A percentile compares a stretch with the other conserved stretches of the same genome.
These are phyloP conservation scores for Pseudocercospora cruenta DNA, from an alignment of 2,329 filamentous ascomycete species.

Conservation along the genomic window DNA sequence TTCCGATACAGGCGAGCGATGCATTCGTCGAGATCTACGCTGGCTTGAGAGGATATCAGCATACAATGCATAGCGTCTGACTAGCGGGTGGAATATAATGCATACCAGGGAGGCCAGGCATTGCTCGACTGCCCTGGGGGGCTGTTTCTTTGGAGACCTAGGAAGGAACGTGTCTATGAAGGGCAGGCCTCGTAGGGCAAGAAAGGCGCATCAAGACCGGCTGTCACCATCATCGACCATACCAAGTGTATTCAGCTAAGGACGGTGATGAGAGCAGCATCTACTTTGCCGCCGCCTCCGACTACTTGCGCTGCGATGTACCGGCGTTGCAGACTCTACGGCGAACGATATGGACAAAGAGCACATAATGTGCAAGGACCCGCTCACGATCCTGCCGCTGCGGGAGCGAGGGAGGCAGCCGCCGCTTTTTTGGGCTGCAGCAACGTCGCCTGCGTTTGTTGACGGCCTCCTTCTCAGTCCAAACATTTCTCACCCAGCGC, in stretches of 20 bases:
- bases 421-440: slow-evolving; percentile 3
- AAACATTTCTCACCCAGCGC: neutral
- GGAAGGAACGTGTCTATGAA: slow-evolving; percentile 20
- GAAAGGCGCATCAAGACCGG: slow-evolving; percentile 18
- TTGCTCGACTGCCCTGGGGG: slow-evolving; percentile 31
- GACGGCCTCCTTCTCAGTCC: neutral
- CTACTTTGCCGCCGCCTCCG: slow-evolving; percentile 2
- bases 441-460: neutral
- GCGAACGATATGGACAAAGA: neutral
- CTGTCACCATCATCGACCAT: slow-evolving; percentile 25
- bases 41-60: slow-evolving; percentile 60
- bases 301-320: neutral
- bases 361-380: neutral
- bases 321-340: neutral
- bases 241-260: neutral
- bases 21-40: slow-evolving; percentile 97
- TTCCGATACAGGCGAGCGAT: slow-evolving; percentile 96
- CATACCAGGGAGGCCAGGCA: slow-evolving; percentile 57
- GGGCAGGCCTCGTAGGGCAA: slow-evolving; percentile 26
- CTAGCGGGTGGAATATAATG: neutral
- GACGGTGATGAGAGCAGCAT: neutral
- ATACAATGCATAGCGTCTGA: neutral
- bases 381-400: neutral
- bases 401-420: neutral
- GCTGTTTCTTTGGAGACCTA: slow-evolving; percentile 10